Evolutionary conservation across 495 filamentous ascomycete species (phyloP).

Genomic region (Neurospora hispaniola): DNA sequence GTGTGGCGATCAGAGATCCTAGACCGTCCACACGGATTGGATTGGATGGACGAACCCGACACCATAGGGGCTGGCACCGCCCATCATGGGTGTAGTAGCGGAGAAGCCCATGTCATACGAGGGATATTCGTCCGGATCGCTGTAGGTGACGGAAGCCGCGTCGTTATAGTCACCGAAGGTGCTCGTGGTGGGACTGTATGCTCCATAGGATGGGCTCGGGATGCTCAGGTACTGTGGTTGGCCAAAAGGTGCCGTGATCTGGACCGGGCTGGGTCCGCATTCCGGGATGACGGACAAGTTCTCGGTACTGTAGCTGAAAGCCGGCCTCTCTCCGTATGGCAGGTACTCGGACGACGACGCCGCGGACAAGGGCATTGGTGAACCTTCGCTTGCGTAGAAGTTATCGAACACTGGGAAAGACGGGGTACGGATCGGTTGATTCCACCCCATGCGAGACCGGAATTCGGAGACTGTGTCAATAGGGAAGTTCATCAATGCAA

Average conservation of each 20-base stretch:
- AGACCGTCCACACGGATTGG: conserved; percentile 40
- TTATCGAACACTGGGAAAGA: conserved; percentile 44
- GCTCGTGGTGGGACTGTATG: conserved; percentile 45
- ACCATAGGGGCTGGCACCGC: conserved; percentile 37
- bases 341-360: conserved; percentile 26
- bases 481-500: conserved; percentile 53
- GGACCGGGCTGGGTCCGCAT: conserved; percentile 37
- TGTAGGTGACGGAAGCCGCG: conserved; percentile 40
- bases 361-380: conserved; percentile 26
- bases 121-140: conserved; percentile 40
- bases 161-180: conserved; percentile 43
- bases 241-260: conserved; percentile 37
- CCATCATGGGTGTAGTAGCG: conserved; percentile 26
- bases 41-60: conserved; percentile 46
- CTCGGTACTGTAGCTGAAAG: conserved; percentile 49
- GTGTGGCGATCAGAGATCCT: conserved; percentile 26
- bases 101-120: conserved; percentile 30
- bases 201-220: conserved; percentile 43
- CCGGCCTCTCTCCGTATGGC: conserved; percentile 37
- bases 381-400: conserved; percentile 33
- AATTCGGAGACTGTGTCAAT: conserved; percentile 50
- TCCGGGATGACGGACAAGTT: conserved; percentile 33
- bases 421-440: conserved; percentile 38
- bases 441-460: conserved; percentile 52
- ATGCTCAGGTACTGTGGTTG: conserved; percentile 44